Evolutionary conservation across 169 alveolate species (phyloP).

Genomic region (Perkinsus chesapeaki): DNA sequence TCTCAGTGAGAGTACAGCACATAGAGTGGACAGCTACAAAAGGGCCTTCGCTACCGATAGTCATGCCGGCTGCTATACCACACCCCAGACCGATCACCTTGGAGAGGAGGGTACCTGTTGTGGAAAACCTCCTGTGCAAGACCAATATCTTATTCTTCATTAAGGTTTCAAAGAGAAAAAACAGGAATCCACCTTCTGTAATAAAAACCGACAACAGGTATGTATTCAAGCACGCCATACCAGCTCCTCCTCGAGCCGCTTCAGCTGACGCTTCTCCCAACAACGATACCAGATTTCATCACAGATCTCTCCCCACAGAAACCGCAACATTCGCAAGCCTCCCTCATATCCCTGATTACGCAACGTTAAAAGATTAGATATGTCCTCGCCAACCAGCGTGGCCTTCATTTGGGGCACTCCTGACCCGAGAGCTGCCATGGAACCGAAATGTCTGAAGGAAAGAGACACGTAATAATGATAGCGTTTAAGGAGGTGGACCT

Average conservation of each 20-base stretch:
- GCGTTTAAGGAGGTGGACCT: neutral
- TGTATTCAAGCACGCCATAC: too few relatives aligned
- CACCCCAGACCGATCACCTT: constrained; percentile 39
- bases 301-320: too few relatives aligned
- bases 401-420: constrained; percentile 65
- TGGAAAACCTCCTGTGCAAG: too few relatives aligned
- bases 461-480: neutral
- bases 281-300: too few relatives aligned
- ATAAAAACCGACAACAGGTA: too few relatives aligned
- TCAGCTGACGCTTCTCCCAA: too few relatives aligned
- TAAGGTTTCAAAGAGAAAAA: too few relatives aligned
- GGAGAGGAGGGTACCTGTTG: constrained; percentile 32
- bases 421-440: constrained; percentile 48
- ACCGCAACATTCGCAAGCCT: too few relatives aligned
- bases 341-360: too few relatives aligned
- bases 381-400: constrained; percentile 50
- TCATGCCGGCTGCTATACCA: constrained; percentile 51
- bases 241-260: too few relatives aligned
- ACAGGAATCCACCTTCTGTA: too few relatives aligned
- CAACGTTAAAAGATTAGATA: constrained; percentile 40
- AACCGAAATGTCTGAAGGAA: neutral
- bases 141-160: too few relatives aligned
- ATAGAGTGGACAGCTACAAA: constrained; percentile 39
- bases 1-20: constrained; percentile 43
- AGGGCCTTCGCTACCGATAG: constrained; percentile 68